Base-by-base conservation (phyloP, 192 early-diverging fungal genomes). In the Coemansia sp. region DNA sequence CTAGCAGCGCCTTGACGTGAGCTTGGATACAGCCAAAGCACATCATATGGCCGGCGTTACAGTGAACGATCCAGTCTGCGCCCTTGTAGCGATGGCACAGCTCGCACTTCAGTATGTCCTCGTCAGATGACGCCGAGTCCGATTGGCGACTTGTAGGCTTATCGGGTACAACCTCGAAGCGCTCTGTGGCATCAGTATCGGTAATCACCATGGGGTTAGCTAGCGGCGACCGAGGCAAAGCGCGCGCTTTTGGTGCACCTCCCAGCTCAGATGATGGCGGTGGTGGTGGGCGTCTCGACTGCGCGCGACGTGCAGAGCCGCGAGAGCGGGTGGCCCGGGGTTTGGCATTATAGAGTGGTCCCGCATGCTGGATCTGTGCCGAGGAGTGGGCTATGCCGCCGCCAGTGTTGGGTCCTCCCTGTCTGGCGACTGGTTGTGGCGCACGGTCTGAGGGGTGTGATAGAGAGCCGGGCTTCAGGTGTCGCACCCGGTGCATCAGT, bases 21-120 rank as follows among this genome's bases (percentile, higher is more conserved):
- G 29, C 15, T 42, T 83, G 80, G 24, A 83, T 76, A 34, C 80
- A 83, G 38, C 75, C 75, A 65, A 77, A 83, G 61, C 80, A 83
- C 38, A 83, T 59, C 44, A 58, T 19, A 45, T 83, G 80, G 17
- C 38, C 41, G 29, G 27, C 39, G 11, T 66, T 44, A 67, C 80
- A 83, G 19, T 44, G 58, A 17, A 83, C 76, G 12, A 68, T 61
- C 76, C 71, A 75, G 44, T 83, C 80, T 17, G 46, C 24, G 17
- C 72, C 69, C 38, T 71, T 66, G 69, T 73, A 74, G 5, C 61
- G 80, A 42, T 11, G 15, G 58, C 80, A 83, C 11, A 62, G n/a
- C 36, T 40, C 55, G 67, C 80, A 83, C 66, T 17, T 61, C 17
- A 68, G 44, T 11, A 65, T 65, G 12, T 83, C 75, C 4, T 82